Evolutionary conservation across 176 grass and related monocot species (phyloP).

Genomic region (Rhynchospora pubera): DNA sequence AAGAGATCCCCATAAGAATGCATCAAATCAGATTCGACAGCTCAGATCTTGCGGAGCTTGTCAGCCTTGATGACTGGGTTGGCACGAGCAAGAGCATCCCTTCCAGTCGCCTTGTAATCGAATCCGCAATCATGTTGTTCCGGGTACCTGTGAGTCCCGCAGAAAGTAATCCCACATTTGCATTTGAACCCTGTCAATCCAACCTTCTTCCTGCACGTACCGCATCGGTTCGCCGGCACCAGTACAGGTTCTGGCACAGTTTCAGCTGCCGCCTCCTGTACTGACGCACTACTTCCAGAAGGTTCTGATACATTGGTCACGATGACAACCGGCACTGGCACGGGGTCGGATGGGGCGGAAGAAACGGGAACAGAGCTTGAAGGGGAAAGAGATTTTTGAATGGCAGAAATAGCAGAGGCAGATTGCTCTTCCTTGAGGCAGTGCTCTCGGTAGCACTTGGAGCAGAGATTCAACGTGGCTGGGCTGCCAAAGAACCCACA

Average conservation of each 20-base stretch:
- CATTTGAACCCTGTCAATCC: conserved; percentile 36
- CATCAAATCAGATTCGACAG: neutral
- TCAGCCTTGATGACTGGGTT: conserved; percentile 27
- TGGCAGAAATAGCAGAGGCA: conserved; percentile 21
- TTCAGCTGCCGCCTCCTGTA: neutral
- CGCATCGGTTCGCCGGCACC: conserved; percentile 20
- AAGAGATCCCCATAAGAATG: neutral
- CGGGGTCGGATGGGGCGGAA: neutral
- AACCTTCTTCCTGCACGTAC: conserved; percentile 32
- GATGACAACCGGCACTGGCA: neutral
- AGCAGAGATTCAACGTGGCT: conserved; percentile 32
- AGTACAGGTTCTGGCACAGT: neutral
- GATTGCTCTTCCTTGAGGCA: conserved; percentile 27
- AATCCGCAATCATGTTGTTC: conserved; percentile 26
- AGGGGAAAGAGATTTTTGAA: conserved; percentile 24
- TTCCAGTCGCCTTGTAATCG: conserved; percentile 22
- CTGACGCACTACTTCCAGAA: neutral
- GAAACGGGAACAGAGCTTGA: neutral
- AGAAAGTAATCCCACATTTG: conserved; percentile 27
- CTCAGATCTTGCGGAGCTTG: conserved; percentile 28
- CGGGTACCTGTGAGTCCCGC: conserved; percentile 26
- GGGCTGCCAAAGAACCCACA: conserved; percentile 31
- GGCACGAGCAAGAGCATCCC: conserved; percentile 14
- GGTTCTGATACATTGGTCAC: neutral
- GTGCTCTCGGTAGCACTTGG: conserved; percentile 40